Evolutionary conservation across 495 filamentous ascomycete species (phyloP), one percentile per base, ranked within the genome.

Genomic region (Neurospora hispaniola): DNA sequence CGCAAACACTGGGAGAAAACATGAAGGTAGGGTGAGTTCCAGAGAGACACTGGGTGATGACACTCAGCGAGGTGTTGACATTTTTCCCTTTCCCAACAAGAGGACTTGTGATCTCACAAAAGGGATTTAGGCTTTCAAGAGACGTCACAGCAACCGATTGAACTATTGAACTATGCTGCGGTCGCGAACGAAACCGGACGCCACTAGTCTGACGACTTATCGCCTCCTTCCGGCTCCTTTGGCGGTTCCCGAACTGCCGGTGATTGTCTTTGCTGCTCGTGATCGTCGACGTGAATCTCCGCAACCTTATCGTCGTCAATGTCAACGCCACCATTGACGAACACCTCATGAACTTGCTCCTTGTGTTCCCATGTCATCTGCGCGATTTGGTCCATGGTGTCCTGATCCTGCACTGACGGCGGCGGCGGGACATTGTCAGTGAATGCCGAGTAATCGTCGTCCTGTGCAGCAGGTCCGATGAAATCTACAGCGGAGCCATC

Each of bases 241-340:
- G 27, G 54, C 14, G 54, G 27, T 43, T 46, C 69, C 70, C 48
- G 69, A 70, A 54, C 69, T 75, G 38, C 35, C 72, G 18, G 54
- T 4, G 54, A 66, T 44, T 39, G 69, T 38, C 42, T 20, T n/a
- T 75, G 72, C 31, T 76, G 74, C 8, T 75, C 71, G 18, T 78
- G 78, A 40, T 82, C 82, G 42, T 80, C 81, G 10, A 86, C 73
- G 66, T 83, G 83, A 18, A 86, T 86, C 75, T 86, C 84, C 9
- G 83, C 79, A 6, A 84, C 84, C 71, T 75, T 78, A 59, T 81
- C 79, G 69, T 80, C 84, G 31, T 80, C 82, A 38, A 73, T 77
- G 46, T 80, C 78, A 35, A 76, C 73, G 48, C 75, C 80, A 8
- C 72, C 54, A 41, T 76, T 76, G 2, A 72, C 78, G 6, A 80